Evolutionary conservation across 805 yeast species (phyloP).

Genomic region (Kregervanrija fluxuum): DNA sequence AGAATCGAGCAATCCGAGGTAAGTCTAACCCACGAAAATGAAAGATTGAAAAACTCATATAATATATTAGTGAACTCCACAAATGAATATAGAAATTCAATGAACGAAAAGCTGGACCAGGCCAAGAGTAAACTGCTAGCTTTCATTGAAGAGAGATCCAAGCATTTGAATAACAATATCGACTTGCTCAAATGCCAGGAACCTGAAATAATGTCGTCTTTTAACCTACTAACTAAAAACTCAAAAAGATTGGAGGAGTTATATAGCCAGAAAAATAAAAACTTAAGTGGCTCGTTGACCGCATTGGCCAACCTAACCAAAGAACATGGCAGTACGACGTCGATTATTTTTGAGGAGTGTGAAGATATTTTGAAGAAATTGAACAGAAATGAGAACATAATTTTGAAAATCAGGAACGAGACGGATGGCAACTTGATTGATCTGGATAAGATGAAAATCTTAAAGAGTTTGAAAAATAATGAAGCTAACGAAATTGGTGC

Average conservation of each 20-base stretch:
- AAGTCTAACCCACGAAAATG: conserved; percentile 42
- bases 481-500: background rate
- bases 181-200: conserved; percentile 36
- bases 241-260: conserved; percentile 42
- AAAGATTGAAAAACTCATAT: conserved; percentile 49
- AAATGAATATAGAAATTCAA: conserved; percentile 41
- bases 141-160: conserved; percentile 31
- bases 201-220: conserved; percentile 40
- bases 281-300: conserved; percentile 35
- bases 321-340: conserved; percentile 42
- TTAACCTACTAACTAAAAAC: conserved; percentile 41
- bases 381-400: conserved; percentile 20
- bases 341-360: conserved; percentile 37
- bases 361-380: conserved; percentile 34
- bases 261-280: conserved; percentile 40
- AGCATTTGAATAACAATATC: conserved; percentile 30
- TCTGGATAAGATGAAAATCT: conserved; percentile 7
- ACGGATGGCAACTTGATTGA: conserved; percentile 5
- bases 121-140: conserved; percentile 31
- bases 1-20: conserved; percentile 41
- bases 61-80: conserved; percentile 49
- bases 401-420: conserved; percentile 11
- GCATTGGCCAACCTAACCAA: conserved; percentile 38
- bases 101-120: conserved; percentile 34
- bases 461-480: conserved; percentile 7